phyloP scores from a whole-genome alignment of 805 yeast species.

The Lipomyces sp. region DNA sequence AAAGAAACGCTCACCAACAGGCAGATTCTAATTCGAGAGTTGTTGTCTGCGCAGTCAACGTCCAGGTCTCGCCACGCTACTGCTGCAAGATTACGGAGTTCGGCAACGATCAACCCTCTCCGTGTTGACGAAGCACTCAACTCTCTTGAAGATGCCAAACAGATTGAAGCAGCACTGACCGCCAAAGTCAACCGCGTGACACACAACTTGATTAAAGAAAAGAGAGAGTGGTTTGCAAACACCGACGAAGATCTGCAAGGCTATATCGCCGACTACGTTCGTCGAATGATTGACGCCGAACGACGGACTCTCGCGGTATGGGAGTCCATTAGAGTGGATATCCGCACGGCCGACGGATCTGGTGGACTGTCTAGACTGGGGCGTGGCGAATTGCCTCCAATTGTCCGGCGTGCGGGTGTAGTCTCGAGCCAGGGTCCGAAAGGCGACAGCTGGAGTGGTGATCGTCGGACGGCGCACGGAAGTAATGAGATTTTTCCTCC shows the following conservation, averaged over 20 bases:
- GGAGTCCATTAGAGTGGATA: slow-evolving; percentile 72
- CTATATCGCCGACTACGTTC: slow-evolving; percentile 62
- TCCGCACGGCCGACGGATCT: slow-evolving; percentile 70
- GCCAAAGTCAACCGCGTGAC: slow-evolving; percentile 80
- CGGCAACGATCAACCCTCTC: slow-evolving; percentile 76
- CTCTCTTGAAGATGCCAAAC: slow-evolving; percentile 76
- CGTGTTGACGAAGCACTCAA: slow-evolving; percentile 90
- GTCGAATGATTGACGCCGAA: slow-evolving; percentile 82
- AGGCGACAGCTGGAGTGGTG: slow-evolving; percentile 68
- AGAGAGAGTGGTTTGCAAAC: slow-evolving; percentile 60
- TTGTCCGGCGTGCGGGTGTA: slow-evolving; percentile 41
- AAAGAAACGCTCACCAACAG: slow-evolving; percentile 94
- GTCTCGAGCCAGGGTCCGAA: slow-evolving; percentile 54
- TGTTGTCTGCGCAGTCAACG: slow-evolving; percentile 74
- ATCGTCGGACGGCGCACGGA: slow-evolving; percentile 53
- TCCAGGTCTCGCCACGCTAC: slow-evolving; percentile 71
- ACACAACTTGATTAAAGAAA: slow-evolving; percentile 80
- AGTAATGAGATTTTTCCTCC: slow-evolving; percentile 36
- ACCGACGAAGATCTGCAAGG: slow-evolving; percentile 61
- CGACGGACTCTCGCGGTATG: slow-evolving; percentile 75
- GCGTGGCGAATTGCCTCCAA: slow-evolving; percentile 46
- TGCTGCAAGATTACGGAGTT: slow-evolving; percentile 71
- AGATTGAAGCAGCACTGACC: slow-evolving; percentile 74
- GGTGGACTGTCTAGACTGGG: slow-evolving; percentile 88
- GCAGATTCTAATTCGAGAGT: slow-evolving; percentile 88